Conservation (phyloP, 345 rosid species). For the Eucalyptus rudis region DNA sequence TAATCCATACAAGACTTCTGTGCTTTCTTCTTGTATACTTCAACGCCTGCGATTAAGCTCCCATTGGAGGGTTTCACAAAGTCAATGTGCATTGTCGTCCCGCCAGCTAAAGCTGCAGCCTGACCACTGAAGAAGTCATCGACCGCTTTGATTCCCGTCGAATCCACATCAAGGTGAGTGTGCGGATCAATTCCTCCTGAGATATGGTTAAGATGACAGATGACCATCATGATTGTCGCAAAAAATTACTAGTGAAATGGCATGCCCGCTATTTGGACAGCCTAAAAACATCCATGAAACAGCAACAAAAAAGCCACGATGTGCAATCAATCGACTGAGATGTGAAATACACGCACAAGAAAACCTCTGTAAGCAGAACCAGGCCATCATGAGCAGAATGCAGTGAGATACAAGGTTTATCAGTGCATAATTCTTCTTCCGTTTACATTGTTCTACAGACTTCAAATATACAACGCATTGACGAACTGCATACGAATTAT, state of each 20-base stretch:
- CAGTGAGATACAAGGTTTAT: not conserved
- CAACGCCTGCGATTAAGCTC: constrained; percentile 53
- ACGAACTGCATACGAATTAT: not conserved
- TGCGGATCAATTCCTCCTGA: constrained; percentile 94
- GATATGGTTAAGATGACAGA: not conserved
- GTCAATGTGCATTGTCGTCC: constrained; percentile 96
- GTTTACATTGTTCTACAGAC: not conserved
- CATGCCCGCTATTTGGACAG: not conserved
- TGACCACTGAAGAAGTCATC: constrained; percentile 98
- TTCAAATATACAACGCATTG: not conserved
- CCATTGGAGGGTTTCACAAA: constrained; percentile 74
- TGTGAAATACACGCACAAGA: not conserved
- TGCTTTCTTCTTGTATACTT: constrained; percentile 63
- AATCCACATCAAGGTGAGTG: constrained; percentile 75
- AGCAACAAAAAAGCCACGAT: not conserved
- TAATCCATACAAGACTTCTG: constrained; percentile 81
- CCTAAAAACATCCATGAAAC: not conserved
- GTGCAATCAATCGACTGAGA: not conserved
- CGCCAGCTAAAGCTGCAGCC: constrained; percentile 98
- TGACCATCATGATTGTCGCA: not conserved
- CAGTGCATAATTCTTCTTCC: not conserved
- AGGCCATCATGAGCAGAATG: not conserved
- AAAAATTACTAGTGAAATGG: not conserved
- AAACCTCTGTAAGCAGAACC: not conserved
- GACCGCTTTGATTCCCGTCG: constrained; percentile 52